phyloP scores from a whole-genome alignment of 352 stramenopile genomes.

The Pythium aristosporum region DNA sequence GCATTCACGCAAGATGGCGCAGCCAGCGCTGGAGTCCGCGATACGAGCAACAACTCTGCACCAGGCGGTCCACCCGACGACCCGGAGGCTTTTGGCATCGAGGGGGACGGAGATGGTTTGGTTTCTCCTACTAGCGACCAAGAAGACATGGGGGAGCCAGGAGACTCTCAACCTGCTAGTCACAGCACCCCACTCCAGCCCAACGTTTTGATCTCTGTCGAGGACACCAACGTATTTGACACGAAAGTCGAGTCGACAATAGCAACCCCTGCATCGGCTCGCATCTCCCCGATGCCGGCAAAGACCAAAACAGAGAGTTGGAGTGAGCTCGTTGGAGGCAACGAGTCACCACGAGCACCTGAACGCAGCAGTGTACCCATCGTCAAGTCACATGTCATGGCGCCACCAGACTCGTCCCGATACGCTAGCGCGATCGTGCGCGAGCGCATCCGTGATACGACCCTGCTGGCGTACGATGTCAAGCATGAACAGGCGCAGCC shows the following conservation, averaged over 20 bases:
- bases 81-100: too few species aligned
- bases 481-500: slow-evolving; percentile 46
- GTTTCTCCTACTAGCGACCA: too few species aligned
- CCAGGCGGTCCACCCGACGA: too few species aligned
- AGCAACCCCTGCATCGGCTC: not conserved
- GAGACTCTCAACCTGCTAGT: too few species aligned
- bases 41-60: too few species aligned
- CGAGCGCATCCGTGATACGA: slow-evolving; percentile 27
- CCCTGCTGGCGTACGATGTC: slow-evolving; percentile 56
- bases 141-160: too few species aligned
- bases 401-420: slow-evolving; percentile 12
- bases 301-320: slow-evolving; percentile 12
- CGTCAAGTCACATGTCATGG: slow-evolving; percentile 6
- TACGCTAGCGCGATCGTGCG: slow-evolving; percentile 24
- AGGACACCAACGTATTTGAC: not conserved
- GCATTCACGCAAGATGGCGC: too few species aligned
- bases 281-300: not conserved
- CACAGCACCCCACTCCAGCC: too few species aligned
- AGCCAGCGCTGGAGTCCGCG: too few species aligned
- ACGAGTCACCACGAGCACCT: not conserved
- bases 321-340: slow-evolving; percentile 9
- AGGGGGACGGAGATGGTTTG: too few species aligned
- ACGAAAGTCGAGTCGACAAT: not conserved
- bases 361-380: slow-evolving; percentile 1
- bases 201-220: too few species aligned